Conservation (phyloP, 2,329 filamentous ascomycete species). For the Exophiala lecanii-corni region DNA sequence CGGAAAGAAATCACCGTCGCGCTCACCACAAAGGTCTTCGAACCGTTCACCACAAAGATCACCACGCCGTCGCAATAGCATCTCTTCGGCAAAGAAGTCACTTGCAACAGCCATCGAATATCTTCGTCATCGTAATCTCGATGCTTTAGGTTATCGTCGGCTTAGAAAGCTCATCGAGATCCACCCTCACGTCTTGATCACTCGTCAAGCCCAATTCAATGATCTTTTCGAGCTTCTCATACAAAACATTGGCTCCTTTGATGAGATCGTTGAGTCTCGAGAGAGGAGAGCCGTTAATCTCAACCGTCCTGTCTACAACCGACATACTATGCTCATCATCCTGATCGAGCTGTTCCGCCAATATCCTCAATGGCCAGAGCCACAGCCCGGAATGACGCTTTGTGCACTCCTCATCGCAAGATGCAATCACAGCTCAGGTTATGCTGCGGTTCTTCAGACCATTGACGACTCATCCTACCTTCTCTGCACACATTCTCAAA, state of each 20-base stretch:
- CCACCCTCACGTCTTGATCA: conserved; percentile 21
- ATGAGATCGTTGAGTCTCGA: conserved; percentile 15
- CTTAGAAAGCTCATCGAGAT: conserved; percentile 21
- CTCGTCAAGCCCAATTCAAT: conserved; percentile 18
- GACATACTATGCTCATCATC: conserved; percentile 22
- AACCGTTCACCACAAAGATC: conserved; percentile 12
- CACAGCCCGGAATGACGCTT: conserved; percentile 22
- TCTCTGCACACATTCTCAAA: conserved; percentile 10
- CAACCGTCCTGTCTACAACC: conserved; percentile 22
- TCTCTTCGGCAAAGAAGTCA: conserved; percentile 18
- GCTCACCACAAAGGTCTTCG: conserved; percentile 11
- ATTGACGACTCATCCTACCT: conserved; percentile 17
- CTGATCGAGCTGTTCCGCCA: conserved; percentile 18
- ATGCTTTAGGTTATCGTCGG: conserved; percentile 22
- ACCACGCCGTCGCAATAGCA: conserved; percentile 12
- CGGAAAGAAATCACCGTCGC: conserved; percentile 8
- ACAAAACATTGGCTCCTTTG: conserved; percentile 15
- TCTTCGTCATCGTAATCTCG: conserved; percentile 18
- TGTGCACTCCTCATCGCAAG: conserved; percentile 20
- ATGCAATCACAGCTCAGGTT: conserved; percentile 21
- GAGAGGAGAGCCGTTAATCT: conserved; percentile 12
- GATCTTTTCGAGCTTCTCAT: conserved; percentile 21
- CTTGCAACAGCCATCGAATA: conserved; percentile 16
- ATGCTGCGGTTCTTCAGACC: conserved; percentile 9
- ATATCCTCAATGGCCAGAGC: conserved; percentile 23